Percentiles rank a stretch among this genome's conserved stretches.
phyloP scores from a whole-genome alignment of 164 flowering plant genomes.

The Aristolochia californica region DNA sequence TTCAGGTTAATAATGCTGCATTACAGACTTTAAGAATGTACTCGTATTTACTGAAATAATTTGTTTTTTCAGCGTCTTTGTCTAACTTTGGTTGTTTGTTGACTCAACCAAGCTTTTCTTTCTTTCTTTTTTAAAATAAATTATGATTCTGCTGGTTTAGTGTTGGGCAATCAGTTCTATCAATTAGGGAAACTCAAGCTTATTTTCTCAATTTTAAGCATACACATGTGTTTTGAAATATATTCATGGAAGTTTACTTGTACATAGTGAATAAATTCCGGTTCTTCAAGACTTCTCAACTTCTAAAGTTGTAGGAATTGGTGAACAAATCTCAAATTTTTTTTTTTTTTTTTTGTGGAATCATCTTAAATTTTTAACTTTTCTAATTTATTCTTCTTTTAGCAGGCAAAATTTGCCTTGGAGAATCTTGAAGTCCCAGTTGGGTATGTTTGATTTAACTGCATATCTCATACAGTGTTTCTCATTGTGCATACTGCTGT shows the following conservation, averaged over 20 bases:
- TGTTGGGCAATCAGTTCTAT: no score
- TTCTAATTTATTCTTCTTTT: background rate
- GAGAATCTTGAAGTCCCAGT: slow-evolving; percentile 43
- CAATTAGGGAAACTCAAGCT: no score
- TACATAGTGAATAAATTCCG: background rate
- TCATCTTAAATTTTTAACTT: no score
- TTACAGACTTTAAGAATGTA: background rate
- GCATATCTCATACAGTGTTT: background rate
- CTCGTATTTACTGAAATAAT: no score
- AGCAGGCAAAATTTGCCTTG: slow-evolving; percentile 39
- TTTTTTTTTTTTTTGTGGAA: background rate
- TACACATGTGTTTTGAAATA: background rate
- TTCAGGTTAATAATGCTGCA: background rate
- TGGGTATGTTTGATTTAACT: slow-evolving; percentile 20
- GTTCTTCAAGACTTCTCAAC: no score
- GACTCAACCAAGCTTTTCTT: no score
- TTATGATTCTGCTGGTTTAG: no score
- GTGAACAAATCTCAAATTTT: background rate
- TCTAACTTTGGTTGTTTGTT: no score
- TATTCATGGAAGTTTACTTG: background rate
- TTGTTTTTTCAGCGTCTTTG: no score
- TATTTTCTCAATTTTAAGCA: no score
- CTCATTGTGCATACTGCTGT: background rate
- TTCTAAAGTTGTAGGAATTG: background rate
- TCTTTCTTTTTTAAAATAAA: no score